A percentile compares a stretch with the other conserved stretches of the same genome.
These are phyloP conservation scores for Orbilia ellipsospora DNA, from an alignment of 2,329 filamentous ascomycete species.

Conservation along the genomic window DNA sequence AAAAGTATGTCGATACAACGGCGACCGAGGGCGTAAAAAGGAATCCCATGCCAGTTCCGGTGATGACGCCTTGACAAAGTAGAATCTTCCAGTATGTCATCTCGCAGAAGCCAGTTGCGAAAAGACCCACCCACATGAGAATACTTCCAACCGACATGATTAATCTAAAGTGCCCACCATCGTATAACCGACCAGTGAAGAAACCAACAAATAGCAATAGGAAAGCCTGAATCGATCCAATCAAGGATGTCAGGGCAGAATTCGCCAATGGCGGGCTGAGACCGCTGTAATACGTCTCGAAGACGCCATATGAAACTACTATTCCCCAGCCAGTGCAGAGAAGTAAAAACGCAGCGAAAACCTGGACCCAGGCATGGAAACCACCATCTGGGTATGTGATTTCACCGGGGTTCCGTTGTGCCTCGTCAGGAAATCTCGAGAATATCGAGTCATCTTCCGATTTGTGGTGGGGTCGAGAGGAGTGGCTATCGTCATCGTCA, in stretches of 20 bases:
- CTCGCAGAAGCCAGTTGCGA: constrained; percentile 66
- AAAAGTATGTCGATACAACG: constrained; percentile 72
- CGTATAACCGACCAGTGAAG: constrained; percentile 66
- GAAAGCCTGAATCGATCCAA: constrained; percentile 68
- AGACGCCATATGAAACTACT: constrained; percentile 70
- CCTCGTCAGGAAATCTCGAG: constrained; percentile 36
- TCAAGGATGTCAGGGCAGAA: constrained; percentile 68
- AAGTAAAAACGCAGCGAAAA: constrained; percentile 62
- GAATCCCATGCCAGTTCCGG: constrained; percentile 69
- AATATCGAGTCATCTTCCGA: constrained; percentile 41
- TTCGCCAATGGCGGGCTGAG: constrained; percentile 61
- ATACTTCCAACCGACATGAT: constrained; percentile 64
- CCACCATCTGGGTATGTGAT: constrained; percentile 61
- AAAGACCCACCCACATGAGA: constrained; percentile 65
- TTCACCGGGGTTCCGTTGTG: constrained; percentile 27
- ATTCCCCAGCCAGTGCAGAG: constrained; percentile 65
- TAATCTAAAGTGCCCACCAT: constrained; percentile 66
- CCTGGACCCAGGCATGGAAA: constrained; percentile 63
- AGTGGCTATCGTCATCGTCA: constrained; percentile 32
- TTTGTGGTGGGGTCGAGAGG: constrained; percentile 31
- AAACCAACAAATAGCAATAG: constrained; percentile 66
- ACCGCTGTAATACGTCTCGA: constrained; percentile 67
- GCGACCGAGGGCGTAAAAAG: constrained; percentile 69
- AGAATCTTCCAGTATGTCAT: constrained; percentile 63
- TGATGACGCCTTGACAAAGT: constrained; percentile 68